Percentiles rank a stretch among this genome's conserved stretches.
phyloP scores from a whole-genome alignment of 768 basidiomycete genomes.

The Daedaleopsis nitida region DNA sequence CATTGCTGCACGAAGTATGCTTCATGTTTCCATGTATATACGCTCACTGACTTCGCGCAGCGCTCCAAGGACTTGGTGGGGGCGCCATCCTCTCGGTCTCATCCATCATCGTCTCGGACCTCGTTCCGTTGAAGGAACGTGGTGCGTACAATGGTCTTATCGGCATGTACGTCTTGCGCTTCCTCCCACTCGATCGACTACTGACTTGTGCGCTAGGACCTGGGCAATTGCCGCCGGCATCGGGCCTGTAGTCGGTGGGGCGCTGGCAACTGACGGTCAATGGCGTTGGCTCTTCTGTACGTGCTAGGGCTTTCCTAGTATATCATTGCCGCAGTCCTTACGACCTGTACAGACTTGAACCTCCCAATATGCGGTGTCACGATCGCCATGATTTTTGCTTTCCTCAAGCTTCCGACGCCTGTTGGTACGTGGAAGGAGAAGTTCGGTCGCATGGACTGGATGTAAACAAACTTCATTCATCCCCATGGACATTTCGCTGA shows the following conservation, averaged over 20 bases:
- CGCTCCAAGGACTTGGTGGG: constrained; percentile 26
- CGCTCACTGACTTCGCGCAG: not conserved
- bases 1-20: constrained; percentile 36
- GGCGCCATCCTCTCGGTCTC: constrained; percentile 20
- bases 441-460: constrained; percentile 37
- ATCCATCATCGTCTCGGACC: constrained; percentile 23
- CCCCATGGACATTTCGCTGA: constrained; percentile 2
- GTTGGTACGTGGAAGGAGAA: constrained; percentile 28
- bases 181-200: not conserved
- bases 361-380: constrained; percentile 7
- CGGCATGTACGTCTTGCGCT: not conserved
- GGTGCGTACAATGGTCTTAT: constrained; percentile 31
- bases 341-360: not conserved
- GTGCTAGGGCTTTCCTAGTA: not conserved
- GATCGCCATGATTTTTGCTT: not conserved
- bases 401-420: constrained; percentile 21
- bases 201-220: not conserved
- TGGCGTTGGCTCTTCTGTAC: constrained; percentile 16
- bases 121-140: constrained; percentile 24
- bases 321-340: not conserved
- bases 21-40: not conserved
- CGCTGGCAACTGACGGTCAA: constrained; percentile 9
- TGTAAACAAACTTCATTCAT: constrained; percentile 23
- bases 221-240: constrained; percentile 13
- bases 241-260: constrained; percentile 32